phyloP scores from a whole-genome alignment of 2,329 filamentous ascomycete genomes.

The Rhynchosporium graminicola region DNA sequence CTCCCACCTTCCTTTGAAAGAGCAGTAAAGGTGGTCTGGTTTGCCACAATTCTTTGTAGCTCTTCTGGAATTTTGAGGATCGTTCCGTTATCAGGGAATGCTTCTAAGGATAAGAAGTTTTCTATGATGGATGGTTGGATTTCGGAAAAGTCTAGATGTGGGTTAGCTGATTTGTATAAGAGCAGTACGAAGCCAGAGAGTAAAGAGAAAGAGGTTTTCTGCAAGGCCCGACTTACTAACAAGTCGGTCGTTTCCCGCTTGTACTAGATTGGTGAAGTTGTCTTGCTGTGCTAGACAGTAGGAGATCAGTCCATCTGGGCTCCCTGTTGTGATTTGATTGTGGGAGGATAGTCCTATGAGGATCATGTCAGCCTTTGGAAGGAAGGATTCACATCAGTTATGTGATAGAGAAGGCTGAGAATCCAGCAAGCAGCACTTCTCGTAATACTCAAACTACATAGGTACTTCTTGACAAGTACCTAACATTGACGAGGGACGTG shows the following conservation, averaged over 20 bases:
- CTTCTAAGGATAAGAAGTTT: conserved; percentile 27
- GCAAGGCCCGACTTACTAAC: conserved; percentile 15
- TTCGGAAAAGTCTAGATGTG: conserved; percentile 11
- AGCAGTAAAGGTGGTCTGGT: conserved; percentile 43
- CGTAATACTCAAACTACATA: too few species aligned
- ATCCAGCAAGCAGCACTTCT: not conserved
- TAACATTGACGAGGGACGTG: too few species aligned
- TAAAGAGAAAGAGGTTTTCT: not conserved
- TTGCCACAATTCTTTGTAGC: conserved; percentile 38
- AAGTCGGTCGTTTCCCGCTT: conserved; percentile 42
- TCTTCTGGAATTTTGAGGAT: conserved; percentile 14
- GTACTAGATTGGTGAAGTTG: conserved; percentile 35
- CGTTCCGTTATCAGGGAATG: not conserved
- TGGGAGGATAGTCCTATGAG: conserved; percentile 29
- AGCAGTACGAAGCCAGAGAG: too few species aligned
- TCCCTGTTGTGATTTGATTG: conserved; percentile 38
- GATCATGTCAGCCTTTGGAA: not conserved
- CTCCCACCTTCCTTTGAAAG: conserved; percentile 41
- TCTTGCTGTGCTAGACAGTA: conserved; percentile 32
- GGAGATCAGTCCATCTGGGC: conserved; percentile 31
- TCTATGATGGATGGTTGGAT: conserved; percentile 17
- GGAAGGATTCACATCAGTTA: not conserved
- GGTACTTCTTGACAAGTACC: too few species aligned
- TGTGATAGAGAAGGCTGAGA: not conserved
- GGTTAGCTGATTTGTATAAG: not conserved